Evolutionary conservation across 2,329 filamentous ascomycete genomes (phyloP).

Genomic region (Ceratocystis diversiconidia): DNA sequence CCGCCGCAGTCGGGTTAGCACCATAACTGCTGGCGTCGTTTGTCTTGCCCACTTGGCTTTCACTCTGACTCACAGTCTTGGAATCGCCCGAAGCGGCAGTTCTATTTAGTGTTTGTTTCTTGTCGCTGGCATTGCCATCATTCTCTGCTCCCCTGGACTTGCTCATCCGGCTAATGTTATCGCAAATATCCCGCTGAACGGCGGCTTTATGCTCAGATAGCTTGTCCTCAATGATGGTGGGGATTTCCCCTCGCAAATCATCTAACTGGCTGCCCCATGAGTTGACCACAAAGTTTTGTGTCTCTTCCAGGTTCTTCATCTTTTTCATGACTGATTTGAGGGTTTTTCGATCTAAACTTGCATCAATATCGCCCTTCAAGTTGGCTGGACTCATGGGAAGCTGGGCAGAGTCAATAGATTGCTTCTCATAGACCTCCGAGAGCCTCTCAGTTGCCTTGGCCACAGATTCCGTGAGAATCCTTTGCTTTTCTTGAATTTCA

Average conservation of each 20-base stretch:
- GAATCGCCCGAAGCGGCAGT: not conserved
- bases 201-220: not conserved
- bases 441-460: not conserved
- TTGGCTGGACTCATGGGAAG: not conserved
- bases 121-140: not conserved
- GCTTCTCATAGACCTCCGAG: not conserved
- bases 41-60: not conserved
- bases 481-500: not conserved
- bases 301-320: conserved; percentile 13
- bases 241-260: conserved; percentile 10
- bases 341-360: not conserved
- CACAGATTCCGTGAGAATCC: not conserved
- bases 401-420: not conserved
- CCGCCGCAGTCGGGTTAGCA: no score
- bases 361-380: not conserved
- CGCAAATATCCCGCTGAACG: not conserved
- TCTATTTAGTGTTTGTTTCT: not conserved
- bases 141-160: not conserved
- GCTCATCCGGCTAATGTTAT: not conserved
- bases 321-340: conserved; percentile 2
- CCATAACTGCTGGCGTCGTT: not conserved
- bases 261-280: conserved; percentile 11
- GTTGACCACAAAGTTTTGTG: not conserved
- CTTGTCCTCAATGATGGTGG: not conserved
- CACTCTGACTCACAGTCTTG: not conserved